Base-by-base conservation (phyloP, 164 flowering plant species). In the Tetracentron sinense region DNA sequence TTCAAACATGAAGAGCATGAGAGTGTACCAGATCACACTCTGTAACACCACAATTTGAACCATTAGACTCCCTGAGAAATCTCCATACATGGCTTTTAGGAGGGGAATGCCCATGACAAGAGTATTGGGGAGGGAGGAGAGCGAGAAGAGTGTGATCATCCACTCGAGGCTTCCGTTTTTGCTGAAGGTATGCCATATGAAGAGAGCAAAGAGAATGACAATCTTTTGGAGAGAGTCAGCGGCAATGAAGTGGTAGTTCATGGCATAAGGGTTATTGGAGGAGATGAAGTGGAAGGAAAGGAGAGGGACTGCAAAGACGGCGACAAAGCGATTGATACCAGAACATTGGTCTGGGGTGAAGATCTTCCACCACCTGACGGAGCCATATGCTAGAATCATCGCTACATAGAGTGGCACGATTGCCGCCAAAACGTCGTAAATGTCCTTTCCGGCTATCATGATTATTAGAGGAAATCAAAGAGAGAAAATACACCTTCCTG, bases 321-420 rank as follows among this genome's bases (percentile, higher is more conserved):
- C n/a, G n/a, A n/a, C n/a, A n/a, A n/a, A n/a, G n/a, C n/a, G n/a
- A 70, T 84, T 84, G 62, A 86, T 86, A 33, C 92, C 92, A 38
- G 89, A 75, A 75, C 92, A 86, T 33, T 86, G 92, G 16, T 84
- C 89, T 0, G 89, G 87, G 6, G 87, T 75, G 82, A 86, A 84
- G 72, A 86, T 86, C 52, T 76, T 78, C 89, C 92, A 86, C 92
- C 92, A 84, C 42, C 78, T 65, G 38, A 86, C 92, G 0, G 92
- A 86, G 16, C 85, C 91, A 48, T 85, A 85, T 33, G 88, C 91
- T 6, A 85, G 54, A 17, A 82, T 66, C 91, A 85, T 85, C 16
- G 88, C 91, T 0, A 85, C 88, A 51, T 85, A 85, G 0, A 85
- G 69, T 0, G 91, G 88, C 27, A 78, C 75, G 0, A 85, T 65